phyloP scores from a whole-genome alignment of 1,139 yeast genomes.

The Debaryomycetaceae sp. region DNA sequence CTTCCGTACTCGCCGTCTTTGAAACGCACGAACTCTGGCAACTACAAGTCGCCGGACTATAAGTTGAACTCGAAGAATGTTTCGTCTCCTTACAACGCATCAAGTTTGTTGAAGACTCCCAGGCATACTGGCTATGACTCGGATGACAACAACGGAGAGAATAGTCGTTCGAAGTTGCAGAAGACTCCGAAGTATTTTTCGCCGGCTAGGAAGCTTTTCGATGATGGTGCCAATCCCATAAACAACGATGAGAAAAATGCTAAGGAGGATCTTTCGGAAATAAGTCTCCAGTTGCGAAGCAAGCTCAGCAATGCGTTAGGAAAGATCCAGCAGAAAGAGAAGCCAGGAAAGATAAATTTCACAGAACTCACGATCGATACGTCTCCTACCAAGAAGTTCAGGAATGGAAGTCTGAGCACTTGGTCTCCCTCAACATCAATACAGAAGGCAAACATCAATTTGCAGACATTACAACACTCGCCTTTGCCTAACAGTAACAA shows the following conservation, averaged over 20 bases:
- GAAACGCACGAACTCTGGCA: slow-evolving; percentile 32
- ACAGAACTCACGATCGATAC: slow-evolving; percentile 31
- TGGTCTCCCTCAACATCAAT: slow-evolving; percentile 23
- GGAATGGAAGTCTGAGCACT: slow-evolving; percentile 7
- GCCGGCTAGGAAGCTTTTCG: slow-evolving; percentile 36
- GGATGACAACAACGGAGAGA: slow-evolving; percentile 14
- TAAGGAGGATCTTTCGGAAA: slow-evolving; percentile 35
- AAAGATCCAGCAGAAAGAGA: slow-evolving; percentile 25
- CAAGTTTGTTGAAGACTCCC: slow-evolving; percentile 34
- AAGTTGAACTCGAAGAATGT: slow-evolving; percentile 22
- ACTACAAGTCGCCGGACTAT: slow-evolving; percentile 32
- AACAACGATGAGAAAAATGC: slow-evolving; percentile 4
- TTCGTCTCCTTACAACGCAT: slow-evolving; percentile 26
- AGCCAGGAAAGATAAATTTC: slow-evolving; percentile 23
- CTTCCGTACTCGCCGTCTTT: slow-evolving; percentile 41
- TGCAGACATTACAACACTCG: slow-evolving; percentile 38
- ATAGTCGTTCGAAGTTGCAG: slow-evolving; percentile 23
- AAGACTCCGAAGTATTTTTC: slow-evolving; percentile 42
- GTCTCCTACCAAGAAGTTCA: slow-evolving; percentile 28
- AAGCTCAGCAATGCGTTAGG: slow-evolving; percentile 40
- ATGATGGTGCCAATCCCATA: slow-evolving; percentile 15
- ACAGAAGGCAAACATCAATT: slow-evolving; percentile 30
- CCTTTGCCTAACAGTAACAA: slow-evolving; percentile 17
- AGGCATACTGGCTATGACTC: slow-evolving; percentile 28
- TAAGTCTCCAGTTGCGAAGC: slow-evolving; percentile 36